A percentile compares a stretch with the other conserved stretches of the same genome.
These are phyloP conservation scores for Lathyrus sativus DNA, from an alignment of 306 rosid species.

Conservation along the genomic window DNA sequence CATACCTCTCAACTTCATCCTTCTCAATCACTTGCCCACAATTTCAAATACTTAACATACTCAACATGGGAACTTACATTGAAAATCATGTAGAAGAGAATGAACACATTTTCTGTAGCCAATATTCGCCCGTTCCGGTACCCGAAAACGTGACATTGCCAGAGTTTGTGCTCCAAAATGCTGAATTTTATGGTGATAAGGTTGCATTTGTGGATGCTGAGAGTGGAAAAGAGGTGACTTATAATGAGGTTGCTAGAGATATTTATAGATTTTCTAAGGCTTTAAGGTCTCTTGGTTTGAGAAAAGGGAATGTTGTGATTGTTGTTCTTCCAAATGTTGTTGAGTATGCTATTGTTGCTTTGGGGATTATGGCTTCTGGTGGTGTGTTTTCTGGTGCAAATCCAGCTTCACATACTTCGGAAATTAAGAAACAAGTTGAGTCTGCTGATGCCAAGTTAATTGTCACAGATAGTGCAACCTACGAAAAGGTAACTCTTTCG, in stretches of 20 bases:
- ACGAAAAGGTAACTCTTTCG: slow-evolving; percentile 63
- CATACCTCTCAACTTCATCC: slow-evolving; percentile 22
- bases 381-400: slow-evolving; percentile 89
- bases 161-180: slow-evolving; percentile 70
- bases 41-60: neutral
- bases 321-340: slow-evolving; percentile 86
- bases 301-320: slow-evolving; percentile 73
- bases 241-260: slow-evolving; percentile 62
- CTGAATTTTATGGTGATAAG: slow-evolving; percentile 60
- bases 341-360: slow-evolving; percentile 73
- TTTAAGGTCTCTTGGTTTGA: slow-evolving; percentile 69
- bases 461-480: slow-evolving; percentile 59
- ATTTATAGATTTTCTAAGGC: slow-evolving; percentile 74
- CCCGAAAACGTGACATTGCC: slow-evolving; percentile 78
- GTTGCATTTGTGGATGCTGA: slow-evolving; percentile 89
- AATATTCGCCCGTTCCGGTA: slow-evolving; percentile 50
- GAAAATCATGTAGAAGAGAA: slow-evolving; percentile 44
- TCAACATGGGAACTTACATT: slow-evolving; percentile 47
- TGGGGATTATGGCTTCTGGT: slow-evolving; percentile 87
- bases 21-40: slow-evolving; percentile 12
- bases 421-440: slow-evolving; percentile 75
- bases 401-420: slow-evolving; percentile 71
- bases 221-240: slow-evolving; percentile 65
- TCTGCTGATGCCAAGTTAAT: slow-evolving; percentile 75
- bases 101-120: slow-evolving; percentile 66